phyloP scores from a whole-genome alignment of 23 red algal genomes.

The Chondrus crispus region DNA sequence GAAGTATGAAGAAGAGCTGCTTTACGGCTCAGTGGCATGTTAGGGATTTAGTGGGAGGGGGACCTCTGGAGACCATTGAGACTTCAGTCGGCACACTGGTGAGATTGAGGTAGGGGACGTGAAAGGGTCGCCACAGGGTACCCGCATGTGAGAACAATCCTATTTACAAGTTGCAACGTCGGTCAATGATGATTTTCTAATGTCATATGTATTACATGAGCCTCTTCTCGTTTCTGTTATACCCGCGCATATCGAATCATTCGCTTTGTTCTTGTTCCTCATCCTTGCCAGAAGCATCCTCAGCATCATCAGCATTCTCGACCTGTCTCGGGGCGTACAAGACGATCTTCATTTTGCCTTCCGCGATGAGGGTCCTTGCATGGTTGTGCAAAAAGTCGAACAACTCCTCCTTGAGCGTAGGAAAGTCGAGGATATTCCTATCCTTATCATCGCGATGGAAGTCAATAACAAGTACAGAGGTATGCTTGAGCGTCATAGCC shows the following conservation, averaged over 20 bases:
- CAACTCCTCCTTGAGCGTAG: neutral
- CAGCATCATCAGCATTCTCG: neutral
- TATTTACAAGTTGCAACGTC: no score
- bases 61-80: constrained; percentile 15
- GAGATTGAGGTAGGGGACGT: neutral
- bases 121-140: no score
- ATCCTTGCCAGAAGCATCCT: neutral
- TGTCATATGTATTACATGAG: no score
- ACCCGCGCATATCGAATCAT: no score
- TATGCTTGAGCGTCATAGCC: constrained; percentile 31
- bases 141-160: no score
- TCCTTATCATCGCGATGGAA: neutral
- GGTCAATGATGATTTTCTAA: no score
- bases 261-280: no score
- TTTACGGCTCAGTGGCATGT: constrained; percentile 60
- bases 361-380: neutral
- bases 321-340: neutral
- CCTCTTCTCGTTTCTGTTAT: no score
- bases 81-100: constrained; percentile 46
- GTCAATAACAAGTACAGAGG: constrained; percentile 23
- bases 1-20: constrained; percentile 29
- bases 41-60: constrained; percentile 40
- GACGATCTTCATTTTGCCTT: constrained; percentile 37
- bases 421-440: constrained; percentile 33
- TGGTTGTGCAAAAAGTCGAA: constrained; percentile 29